Evolutionary conservation across 2,329 filamentous ascomycete genomes (phyloP).

Genomic region (Fusarium chaquense): DNA sequence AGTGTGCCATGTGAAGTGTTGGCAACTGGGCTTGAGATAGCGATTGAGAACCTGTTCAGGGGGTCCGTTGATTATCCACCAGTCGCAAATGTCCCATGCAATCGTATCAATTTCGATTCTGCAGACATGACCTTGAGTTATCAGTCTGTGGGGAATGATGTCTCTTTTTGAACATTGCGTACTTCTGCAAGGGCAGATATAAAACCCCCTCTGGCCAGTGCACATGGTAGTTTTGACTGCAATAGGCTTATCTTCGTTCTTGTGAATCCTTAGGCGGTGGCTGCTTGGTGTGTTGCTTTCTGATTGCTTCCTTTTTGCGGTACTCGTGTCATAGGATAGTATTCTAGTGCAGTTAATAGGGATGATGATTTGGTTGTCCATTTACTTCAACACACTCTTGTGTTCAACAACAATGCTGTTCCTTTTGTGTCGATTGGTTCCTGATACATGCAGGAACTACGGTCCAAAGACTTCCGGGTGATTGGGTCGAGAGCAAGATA

Average conservation of each 20-base stretch:
- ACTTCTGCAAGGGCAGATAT: slow-evolving; percentile 45
- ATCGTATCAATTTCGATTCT: slow-evolving; percentile 40
- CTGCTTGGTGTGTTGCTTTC: not conserved
- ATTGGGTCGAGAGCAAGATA: not conserved
- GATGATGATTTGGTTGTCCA: not conserved
- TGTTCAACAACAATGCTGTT: not conserved
- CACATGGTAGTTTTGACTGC: slow-evolving; percentile 34
- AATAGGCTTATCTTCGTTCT: not conserved
- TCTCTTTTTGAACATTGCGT: slow-evolving; percentile 35
- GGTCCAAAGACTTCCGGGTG: not conserved
- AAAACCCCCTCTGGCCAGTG: slow-evolving; percentile 44
- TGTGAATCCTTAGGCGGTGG: not conserved
- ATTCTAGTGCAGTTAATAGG: not conserved
- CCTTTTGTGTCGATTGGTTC: not conserved
- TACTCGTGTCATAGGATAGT: not conserved
- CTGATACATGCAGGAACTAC: not conserved
- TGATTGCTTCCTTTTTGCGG: not conserved
- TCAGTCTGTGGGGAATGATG: slow-evolving; percentile 32
- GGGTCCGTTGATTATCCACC: slow-evolving; percentile 46
- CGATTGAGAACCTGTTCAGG: slow-evolving; percentile 47
- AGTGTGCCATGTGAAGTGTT: slow-evolving; percentile 41
- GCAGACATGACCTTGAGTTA: slow-evolving; percentile 40
- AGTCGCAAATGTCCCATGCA: slow-evolving; percentile 45
- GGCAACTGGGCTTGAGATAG: slow-evolving; percentile 44
- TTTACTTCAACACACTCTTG: slow-evolving; percentile 1